Percentiles rank a stretch among this genome's conserved stretches.
These are phyloP conservation scores for Gossypium arboreum DNA, from an alignment of 345 rosid genomes.

Conservation along the genomic window DNA sequence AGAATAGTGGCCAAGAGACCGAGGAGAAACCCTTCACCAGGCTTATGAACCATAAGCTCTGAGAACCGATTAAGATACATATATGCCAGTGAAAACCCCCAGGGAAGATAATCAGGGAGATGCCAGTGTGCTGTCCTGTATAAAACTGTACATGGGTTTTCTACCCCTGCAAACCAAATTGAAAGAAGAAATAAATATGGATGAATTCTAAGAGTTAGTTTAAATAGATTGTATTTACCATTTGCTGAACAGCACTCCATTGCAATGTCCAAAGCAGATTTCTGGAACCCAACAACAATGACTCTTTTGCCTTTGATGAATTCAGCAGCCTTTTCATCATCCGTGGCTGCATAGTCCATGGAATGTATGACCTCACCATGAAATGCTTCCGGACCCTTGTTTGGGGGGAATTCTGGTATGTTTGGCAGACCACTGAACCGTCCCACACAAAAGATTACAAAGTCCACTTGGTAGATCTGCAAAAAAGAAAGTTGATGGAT, in stretches of 20 bases:
- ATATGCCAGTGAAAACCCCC: conserved; percentile 34
- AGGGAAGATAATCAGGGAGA: conserved; percentile 38
- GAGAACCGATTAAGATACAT: conserved; percentile 42
- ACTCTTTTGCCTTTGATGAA: conserved; percentile 11
- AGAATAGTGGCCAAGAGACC: conserved; percentile 33
- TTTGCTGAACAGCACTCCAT: conserved; percentile 7
- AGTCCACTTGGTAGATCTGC: conserved; percentile 9
- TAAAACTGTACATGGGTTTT: conserved; percentile 35
- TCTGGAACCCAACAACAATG: conserved; percentile 12
- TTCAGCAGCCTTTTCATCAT: conserved; percentile 7
- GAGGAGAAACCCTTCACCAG: conserved; percentile 36
- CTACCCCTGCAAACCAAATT: conserved; percentile 24
- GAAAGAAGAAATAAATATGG: not conserved
- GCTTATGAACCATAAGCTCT: conserved; percentile 48
- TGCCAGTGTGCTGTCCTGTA: conserved; percentile 40
- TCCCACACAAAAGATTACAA: conserved; percentile 17
- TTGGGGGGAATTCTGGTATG: conserved; percentile 14
- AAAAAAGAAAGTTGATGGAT: not conserved
- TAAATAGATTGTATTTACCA: not conserved
- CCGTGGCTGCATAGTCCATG: conserved; percentile 18
- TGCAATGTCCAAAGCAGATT: conserved; percentile 19
- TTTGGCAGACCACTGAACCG: conserved; percentile 18
- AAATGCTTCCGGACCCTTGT: conserved; percentile 14
- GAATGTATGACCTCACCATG: conserved; percentile 18
- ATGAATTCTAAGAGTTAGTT: not conserved